These are phyloP conservation scores for Globisporangium cederbergense DNA, from an alignment of 352 stramenopile genomes.

Conservation along the genomic window DNA sequence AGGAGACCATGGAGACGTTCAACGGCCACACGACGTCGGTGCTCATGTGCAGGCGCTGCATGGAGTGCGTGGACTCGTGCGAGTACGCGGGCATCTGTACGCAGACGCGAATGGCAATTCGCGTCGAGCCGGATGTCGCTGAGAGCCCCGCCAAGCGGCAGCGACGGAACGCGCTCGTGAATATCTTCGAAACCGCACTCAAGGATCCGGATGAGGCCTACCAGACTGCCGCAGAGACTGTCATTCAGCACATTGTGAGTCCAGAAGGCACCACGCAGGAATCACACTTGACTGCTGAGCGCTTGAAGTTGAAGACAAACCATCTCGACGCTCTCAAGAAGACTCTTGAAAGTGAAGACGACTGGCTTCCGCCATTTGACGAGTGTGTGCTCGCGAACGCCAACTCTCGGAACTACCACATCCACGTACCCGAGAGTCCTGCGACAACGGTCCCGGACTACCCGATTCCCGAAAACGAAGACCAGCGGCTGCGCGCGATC, in stretches of 20 bases:
- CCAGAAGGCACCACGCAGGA: constrained; percentile 3
- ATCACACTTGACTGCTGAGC: background rate
- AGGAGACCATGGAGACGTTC: constrained; percentile 38
- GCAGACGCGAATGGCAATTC: constrained; percentile 2
- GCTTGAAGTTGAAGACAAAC: background rate
- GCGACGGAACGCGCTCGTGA: background rate
- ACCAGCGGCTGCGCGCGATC: background rate
- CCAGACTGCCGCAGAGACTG: constrained; percentile 28
- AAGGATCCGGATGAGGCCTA: constrained; percentile 21
- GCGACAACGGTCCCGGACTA: background rate
- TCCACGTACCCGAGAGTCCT: background rate
- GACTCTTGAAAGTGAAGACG: background rate
- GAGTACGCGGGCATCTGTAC: constrained; percentile 29
- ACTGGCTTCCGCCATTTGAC: constrained; percentile 2
- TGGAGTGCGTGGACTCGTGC: constrained; percentile 41
- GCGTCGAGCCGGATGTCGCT: constrained; percentile 6
- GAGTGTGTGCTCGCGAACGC: constrained; percentile 22
- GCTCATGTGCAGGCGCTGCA: constrained; percentile 36
- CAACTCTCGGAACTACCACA: background rate
- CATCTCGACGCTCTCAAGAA: background rate
- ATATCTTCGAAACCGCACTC: constrained; percentile 22
- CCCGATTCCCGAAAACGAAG: background rate
- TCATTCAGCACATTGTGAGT: constrained; percentile 32
- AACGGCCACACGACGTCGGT: constrained; percentile 30
- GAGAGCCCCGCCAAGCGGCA: background rate